Evolutionary conservation across 2,329 filamentous ascomycete species (phyloP).

Genomic region (Phialophora verrucosa): DNA sequence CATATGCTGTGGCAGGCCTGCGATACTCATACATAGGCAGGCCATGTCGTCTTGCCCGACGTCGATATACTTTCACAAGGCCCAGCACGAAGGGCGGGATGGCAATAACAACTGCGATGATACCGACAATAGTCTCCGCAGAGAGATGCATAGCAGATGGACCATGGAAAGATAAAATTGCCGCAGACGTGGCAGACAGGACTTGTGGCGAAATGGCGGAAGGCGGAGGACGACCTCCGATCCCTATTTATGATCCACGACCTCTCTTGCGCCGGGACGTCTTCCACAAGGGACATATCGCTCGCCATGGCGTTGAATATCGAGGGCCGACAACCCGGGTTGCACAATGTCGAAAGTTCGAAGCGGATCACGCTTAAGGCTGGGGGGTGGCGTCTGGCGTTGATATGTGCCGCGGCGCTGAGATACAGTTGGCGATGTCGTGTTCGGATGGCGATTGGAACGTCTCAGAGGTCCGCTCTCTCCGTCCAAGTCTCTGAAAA

Average conservation of each 20-base stretch:
- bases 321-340: background rate
- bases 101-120: slow-evolving; percentile 23
- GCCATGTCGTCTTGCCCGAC: background rate
- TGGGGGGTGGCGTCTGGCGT: background rate
- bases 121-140: slow-evolving; percentile 22
- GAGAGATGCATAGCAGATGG: slow-evolving; percentile 17
- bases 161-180: background rate
- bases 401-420: background rate
- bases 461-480: background rate
- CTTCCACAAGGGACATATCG: background rate
- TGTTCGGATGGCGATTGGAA: background rate
- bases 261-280: background rate
- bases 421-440: background rate
- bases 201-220: background rate
- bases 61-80: background rate
- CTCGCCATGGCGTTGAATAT: background rate
- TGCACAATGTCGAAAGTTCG: background rate
- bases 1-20: background rate
- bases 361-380: background rate
- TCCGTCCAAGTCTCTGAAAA: background rate
- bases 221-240: background rate
- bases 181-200: background rate
- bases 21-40: slow-evolving; percentile 3
- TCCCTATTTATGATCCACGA: background rate
- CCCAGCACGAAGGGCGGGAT: slow-evolving; percentile 13